Conservation (phyloP, 176 grass and related monocot genomes). For the Aegilops speltoides region DNA sequence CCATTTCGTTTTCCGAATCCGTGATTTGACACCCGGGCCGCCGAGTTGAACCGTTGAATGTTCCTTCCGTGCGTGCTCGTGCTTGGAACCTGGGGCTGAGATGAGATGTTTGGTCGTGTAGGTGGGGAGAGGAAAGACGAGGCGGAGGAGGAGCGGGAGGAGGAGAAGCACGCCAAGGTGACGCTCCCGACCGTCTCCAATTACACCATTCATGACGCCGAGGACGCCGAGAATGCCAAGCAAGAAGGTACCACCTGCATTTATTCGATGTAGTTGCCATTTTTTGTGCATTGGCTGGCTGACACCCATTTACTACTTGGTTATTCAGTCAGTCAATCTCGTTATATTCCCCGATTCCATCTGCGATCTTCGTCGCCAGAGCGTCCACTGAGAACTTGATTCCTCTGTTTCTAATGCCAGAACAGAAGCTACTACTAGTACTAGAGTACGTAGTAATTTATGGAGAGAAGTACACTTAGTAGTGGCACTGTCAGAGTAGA, state of each 20-base stretch:
- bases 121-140: conserved; percentile 6
- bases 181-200: conserved; percentile 94
- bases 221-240: conserved; percentile 35
- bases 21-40: conserved; percentile 9
- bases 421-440: neutral
- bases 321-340: neutral
- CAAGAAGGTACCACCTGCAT: conserved; percentile 28
- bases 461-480: neutral
- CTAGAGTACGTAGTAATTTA: too few relatives aligned
- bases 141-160: conserved; percentile 8
- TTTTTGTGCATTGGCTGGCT: neutral
- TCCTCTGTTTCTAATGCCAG: neutral
- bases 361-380: neutral
- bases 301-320: neutral
- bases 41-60: neutral
- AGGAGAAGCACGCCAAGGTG: conserved; percentile 47
- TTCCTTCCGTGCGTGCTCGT: neutral
- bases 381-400: neutral
- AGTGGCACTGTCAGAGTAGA: neutral
- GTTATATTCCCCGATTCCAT: neutral
- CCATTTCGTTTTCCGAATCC: neutral
- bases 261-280: neutral
- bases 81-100: neutral
- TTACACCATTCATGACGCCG: conserved; percentile 74
- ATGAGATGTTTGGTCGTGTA: neutral